A percentile compares a stretch with the other conserved stretches of the same genome.
Conservation (phyloP, 495 filamentous ascomycete species). For the Geopyxis carbonaria region DNA sequence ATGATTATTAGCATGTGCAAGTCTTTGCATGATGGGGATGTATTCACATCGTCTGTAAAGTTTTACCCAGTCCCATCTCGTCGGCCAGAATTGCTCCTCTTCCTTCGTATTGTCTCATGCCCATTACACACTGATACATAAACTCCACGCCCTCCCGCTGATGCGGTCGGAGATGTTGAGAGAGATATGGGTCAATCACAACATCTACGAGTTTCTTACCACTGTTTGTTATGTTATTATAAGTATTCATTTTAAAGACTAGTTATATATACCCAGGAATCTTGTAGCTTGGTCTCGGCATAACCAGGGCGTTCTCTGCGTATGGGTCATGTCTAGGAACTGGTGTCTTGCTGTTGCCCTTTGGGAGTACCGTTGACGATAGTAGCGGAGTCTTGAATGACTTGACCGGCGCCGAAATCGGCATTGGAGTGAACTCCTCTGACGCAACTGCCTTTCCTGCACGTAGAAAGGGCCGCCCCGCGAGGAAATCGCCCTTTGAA, state of each 20-base stretch:
- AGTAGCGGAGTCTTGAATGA: constrained; percentile 47
- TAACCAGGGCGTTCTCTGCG: constrained; percentile 46
- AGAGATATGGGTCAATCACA: constrained; percentile 59
- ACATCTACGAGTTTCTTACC: constrained; percentile 62
- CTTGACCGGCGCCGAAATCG: constrained; percentile 4
- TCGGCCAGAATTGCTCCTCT: constrained; percentile 65
- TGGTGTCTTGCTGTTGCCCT: constrained; percentile 29
- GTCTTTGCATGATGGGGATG: constrained; percentile 1
- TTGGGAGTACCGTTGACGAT: constrained; percentile 34
- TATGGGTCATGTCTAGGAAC: constrained; percentile 51
- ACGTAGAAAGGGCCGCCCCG: constrained; percentile 36
- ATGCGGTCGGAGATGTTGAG: constrained; percentile 49
- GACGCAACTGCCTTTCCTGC: constrained; percentile 2
- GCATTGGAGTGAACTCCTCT: constrained; percentile 9
- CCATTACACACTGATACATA: constrained; percentile 75
- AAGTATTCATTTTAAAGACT: too few species aligned
- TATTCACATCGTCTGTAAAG: constrained; percentile 49
- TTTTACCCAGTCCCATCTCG: constrained; percentile 73
- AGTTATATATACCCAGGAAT: too few species aligned
- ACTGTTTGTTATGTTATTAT: constrained; percentile 35
- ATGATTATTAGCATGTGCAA: constrained; percentile 1
- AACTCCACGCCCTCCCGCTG: constrained; percentile 65
- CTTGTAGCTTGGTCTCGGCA: constrained; percentile 35
- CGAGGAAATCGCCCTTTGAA: constrained; percentile 43
- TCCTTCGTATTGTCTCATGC: constrained; percentile 50